Conservation (phyloP, 345 rosid species). For the Lumnitzera racemosa region DNA sequence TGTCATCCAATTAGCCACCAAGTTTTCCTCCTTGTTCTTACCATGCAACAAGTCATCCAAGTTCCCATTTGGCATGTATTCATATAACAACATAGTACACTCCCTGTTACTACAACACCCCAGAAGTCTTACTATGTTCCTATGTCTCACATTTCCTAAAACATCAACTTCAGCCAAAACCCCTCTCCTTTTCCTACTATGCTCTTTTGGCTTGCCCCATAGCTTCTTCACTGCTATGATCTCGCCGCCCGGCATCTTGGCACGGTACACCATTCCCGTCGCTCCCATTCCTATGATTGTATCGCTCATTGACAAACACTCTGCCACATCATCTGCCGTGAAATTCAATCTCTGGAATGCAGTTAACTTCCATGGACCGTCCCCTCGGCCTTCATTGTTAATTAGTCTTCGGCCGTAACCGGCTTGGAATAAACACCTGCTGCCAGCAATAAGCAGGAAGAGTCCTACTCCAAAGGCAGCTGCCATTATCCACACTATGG, state of each 20-base stretch:
- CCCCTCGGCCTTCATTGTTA: conserved; percentile 25
- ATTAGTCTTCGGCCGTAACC: conserved; percentile 32
- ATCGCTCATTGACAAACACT: conserved; percentile 60
- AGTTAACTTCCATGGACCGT: conserved; percentile 87
- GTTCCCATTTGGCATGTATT: conserved; percentile 95
- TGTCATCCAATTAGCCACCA: conserved; percentile 80
- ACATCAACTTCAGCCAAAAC: conserved; percentile 92
- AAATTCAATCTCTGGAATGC: conserved; percentile 88
- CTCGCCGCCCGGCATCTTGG: conserved; percentile 94
- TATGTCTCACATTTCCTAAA: conserved; percentile 74
- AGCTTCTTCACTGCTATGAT: conserved; percentile 91
- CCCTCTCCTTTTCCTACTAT: conserved; percentile 65
- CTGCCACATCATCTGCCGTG: conserved; percentile 82
- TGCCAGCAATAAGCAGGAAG: conserved; percentile 66
- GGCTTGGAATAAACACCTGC: conserved; percentile 54
- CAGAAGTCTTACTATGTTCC: conserved; percentile 84
- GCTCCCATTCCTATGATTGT: conserved; percentile 94
- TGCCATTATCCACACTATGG: conserved; percentile 87
- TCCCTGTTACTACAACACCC: conserved; percentile 92
- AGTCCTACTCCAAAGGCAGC: conserved; percentile 79
- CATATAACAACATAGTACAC: conserved; percentile 87
- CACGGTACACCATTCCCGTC: conserved; percentile 85
- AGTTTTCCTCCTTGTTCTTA: conserved; percentile 50
- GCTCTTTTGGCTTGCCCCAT: conserved; percentile 83
- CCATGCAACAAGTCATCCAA: conserved; percentile 78